Conservation (phyloP, 495 filamentous ascomycete species). For the Penicillium simplicissimum region DNA sequence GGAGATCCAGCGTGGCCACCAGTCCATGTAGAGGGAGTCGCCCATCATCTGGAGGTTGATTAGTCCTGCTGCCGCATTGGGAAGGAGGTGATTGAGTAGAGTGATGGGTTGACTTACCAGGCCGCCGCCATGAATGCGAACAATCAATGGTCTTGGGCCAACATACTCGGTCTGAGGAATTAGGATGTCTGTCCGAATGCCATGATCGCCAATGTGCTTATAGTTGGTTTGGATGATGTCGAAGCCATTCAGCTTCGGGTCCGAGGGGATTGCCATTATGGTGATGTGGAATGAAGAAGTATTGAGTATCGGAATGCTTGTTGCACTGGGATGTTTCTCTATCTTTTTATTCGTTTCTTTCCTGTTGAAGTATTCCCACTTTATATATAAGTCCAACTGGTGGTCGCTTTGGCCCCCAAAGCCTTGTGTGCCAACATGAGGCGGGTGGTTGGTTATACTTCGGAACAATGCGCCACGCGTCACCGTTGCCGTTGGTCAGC, state of each 20-base stretch:
- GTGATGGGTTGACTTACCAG: constrained; percentile 22
- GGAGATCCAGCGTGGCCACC: constrained; percentile 33
- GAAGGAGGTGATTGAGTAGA: neutral
- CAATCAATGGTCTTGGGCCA: constrained; percentile 31
- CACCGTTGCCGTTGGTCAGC: neutral
- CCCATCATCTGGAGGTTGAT: constrained; percentile 26
- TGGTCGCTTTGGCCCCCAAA: neutral
- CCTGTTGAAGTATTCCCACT: neutral
- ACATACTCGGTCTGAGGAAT: constrained; percentile 24
- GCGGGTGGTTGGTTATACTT: neutral
- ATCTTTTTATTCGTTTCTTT: neutral
- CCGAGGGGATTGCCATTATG: constrained; percentile 6
- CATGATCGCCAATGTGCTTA: constrained; percentile 33
- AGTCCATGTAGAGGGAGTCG: constrained; percentile 34
- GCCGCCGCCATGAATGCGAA: constrained; percentile 39
- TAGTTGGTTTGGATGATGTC: constrained; percentile 34
- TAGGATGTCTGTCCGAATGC: constrained; percentile 36
- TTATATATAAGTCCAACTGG: neutral
- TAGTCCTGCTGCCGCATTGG: neutral
- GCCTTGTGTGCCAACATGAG: neutral
- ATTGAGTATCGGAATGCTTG: neutral
- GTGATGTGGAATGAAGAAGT: neutral
- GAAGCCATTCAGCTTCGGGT: constrained; percentile 30
- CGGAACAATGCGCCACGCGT: neutral
- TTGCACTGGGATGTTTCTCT: neutral